These are phyloP conservation scores for Teunomyces cretensis DNA, from an alignment of 805 yeast genomes.

Conservation along the genomic window DNA sequence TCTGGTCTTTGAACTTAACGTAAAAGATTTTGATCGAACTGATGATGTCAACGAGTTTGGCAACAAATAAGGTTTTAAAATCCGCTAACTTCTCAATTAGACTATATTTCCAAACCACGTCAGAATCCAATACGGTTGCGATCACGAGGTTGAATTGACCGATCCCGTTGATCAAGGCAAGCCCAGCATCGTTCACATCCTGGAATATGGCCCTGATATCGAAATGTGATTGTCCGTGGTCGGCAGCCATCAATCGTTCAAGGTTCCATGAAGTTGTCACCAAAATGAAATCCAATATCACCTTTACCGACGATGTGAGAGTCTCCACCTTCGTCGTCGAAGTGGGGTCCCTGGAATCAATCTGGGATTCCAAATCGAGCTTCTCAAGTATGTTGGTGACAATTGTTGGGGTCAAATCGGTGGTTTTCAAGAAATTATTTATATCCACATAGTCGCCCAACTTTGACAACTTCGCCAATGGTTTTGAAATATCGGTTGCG, in stretches of 20 bases:
- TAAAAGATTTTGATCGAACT: slow-evolving; percentile 35
- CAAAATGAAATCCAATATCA: slow-evolving; percentile 25
- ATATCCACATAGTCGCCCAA: slow-evolving; percentile 27
- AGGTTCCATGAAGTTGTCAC: slow-evolving; percentile 33
- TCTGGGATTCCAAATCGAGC: slow-evolving; percentile 14
- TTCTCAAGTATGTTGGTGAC: slow-evolving; percentile 5
- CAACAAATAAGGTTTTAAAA: slow-evolving; percentile 21
- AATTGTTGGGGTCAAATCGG: slow-evolving; percentile 4
- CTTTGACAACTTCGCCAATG: slow-evolving; percentile 24
- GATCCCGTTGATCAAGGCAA: slow-evolving; percentile 13
- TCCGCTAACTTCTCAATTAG: slow-evolving; percentile 22
- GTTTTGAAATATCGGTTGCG: slow-evolving; percentile 13
- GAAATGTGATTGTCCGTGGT: slow-evolving; percentile 16
- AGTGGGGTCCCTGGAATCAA: not conserved
- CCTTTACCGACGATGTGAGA: slow-evolving; percentile 17
- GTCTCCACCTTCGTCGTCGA: slow-evolving; percentile 16
- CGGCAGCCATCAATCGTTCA: slow-evolving; percentile 29
- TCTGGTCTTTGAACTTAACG: slow-evolving; percentile 22
- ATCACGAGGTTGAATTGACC: slow-evolving; percentile 21
- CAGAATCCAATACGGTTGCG: slow-evolving; percentile 9
- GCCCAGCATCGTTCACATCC: slow-evolving; percentile 16
- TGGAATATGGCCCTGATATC: slow-evolving; percentile 25
- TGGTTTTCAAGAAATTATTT: slow-evolving; percentile 11
- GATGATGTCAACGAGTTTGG: slow-evolving; percentile 31
- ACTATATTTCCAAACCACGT: not conserved